Conservation (phyloP, 2,329 filamentous ascomycete genomes). For the Elsinoe ampelina region DNA sequence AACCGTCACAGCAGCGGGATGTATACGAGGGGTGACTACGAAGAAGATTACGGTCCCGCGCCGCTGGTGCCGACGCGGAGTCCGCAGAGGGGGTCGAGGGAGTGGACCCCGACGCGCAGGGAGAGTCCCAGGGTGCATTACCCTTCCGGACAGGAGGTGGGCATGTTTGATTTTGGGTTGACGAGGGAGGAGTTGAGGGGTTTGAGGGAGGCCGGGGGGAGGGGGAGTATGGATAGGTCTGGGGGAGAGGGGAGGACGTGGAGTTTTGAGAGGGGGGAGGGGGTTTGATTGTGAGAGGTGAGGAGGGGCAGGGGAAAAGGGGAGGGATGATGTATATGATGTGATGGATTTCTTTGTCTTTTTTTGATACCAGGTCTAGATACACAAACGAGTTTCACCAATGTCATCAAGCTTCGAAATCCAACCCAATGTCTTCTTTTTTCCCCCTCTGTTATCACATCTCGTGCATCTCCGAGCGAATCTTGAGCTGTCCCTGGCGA, state of each 20-base stretch:
- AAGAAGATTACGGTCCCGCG: slow-evolving; percentile 8
- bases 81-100: neutral
- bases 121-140: slow-evolving; percentile 13
- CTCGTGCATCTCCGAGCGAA: too few relatives aligned
- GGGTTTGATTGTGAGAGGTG: neutral
- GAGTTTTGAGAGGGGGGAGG: slow-evolving; percentile 6
- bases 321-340: neutral
- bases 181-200: slow-evolving; percentile 3
- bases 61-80: slow-evolving; percentile 15
- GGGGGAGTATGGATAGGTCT: neutral
- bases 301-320: neutral
- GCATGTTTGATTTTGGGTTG: slow-evolving; percentile 16
- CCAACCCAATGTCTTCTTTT: too few relatives aligned
- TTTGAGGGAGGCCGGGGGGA: slow-evolving; percentile 6
- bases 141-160: slow-evolving; percentile 14
- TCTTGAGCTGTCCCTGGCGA: too few relatives aligned
- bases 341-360: neutral
- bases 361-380: neutral
- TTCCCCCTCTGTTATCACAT: too few relatives aligned
- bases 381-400: neutral
- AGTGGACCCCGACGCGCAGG: slow-evolving; percentile 12
- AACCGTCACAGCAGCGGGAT: neutral
- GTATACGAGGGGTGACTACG: slow-evolving; percentile 9
- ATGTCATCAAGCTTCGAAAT: too few relatives aligned
- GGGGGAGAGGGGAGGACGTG: neutral